Conservation (phyloP, 2,329 filamentous ascomycete species). For the Sporothrix curviconia region DNA sequence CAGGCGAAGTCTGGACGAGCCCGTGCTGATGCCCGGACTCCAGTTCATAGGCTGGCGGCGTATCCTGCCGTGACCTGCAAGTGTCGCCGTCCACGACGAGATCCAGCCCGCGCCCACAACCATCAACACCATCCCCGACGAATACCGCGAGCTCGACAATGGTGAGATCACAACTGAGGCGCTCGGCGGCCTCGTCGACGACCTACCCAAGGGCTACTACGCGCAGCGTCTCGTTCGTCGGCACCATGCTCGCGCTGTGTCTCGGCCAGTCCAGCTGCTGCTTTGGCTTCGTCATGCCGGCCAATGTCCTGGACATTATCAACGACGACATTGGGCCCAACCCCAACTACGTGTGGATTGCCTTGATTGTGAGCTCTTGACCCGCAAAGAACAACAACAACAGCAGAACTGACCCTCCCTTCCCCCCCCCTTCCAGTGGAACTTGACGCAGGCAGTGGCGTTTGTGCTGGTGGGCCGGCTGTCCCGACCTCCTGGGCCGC, state of each 20-base stretch:
- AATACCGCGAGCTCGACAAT: not conserved
- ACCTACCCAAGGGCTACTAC: conserved; percentile 37
- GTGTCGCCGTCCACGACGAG: not conserved
- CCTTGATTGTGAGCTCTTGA: conserved; percentile 34
- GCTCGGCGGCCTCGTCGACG: conserved; percentile 33
- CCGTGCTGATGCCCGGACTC: too few relatives aligned
- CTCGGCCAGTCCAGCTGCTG: conserved; percentile 27
- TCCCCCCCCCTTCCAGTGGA: not conserved
- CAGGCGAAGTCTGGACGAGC: too few relatives aligned
- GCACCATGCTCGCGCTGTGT: conserved; percentile 30
- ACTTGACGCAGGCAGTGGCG: conserved; percentile 22
- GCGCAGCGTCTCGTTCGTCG: conserved; percentile 33
- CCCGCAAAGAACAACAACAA: too few relatives aligned
- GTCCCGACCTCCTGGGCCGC: conserved; percentile 37
- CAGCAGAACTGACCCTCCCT: too few relatives aligned
- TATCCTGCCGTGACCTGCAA: too few relatives aligned
- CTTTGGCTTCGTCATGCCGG: conserved; percentile 30
- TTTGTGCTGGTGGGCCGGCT: conserved; percentile 37
- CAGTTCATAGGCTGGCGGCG: too few relatives aligned
- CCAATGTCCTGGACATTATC: conserved; percentile 31
- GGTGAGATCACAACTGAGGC: conserved; percentile 32
- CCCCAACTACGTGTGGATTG: conserved; percentile 29
- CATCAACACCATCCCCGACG: not conserved
- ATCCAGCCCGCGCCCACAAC: not conserved
- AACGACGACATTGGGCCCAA: conserved; percentile 28